Evolutionary conservation across 768 basidiomycete genomes (phyloP).

Genomic region (Sarcodon aspratus): DNA sequence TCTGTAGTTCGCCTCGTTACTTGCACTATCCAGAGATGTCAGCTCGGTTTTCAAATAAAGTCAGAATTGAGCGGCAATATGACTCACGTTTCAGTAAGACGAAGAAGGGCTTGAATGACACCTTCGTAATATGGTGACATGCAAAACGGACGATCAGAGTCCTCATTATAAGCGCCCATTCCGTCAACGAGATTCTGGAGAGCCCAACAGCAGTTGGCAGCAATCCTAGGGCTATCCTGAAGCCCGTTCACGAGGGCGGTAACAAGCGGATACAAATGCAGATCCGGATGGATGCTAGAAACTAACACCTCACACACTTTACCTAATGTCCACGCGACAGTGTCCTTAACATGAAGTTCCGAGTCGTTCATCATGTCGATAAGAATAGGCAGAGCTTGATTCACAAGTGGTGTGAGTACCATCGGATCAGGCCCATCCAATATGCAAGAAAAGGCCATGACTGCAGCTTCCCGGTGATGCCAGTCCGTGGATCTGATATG

Average conservation of each 20-base stretch:
- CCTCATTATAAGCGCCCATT: conserved; percentile 54
- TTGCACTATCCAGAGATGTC: conserved; percentile 30
- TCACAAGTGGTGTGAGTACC: conserved; percentile 82
- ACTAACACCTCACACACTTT: conserved; percentile 89
- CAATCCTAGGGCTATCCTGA: conserved; percentile 72
- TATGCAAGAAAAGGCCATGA: conserved; percentile 98
- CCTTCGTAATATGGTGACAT: conserved; percentile 86
- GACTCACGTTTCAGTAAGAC: conserved; percentile 76
- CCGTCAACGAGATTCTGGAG: conserved; percentile 94
- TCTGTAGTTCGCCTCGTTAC: conserved; percentile 87
- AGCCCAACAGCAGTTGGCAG: conserved; percentile 92
- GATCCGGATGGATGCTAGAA: conserved; percentile 76
- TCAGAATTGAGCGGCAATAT: not conserved
- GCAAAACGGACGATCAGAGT: conserved; percentile 41
- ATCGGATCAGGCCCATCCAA: conserved; percentile 89
- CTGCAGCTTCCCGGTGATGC: conserved; percentile 92
- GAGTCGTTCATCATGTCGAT: conserved; percentile 92
- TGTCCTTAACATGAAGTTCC: conserved; percentile 86
- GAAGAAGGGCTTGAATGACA: conserved; percentile 72
- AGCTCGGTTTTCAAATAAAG: too few species aligned
- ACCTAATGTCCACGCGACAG: conserved; percentile 95
- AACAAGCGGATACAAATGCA: conserved; percentile 76
- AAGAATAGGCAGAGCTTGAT: conserved; percentile 87
- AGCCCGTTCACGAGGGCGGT: conserved; percentile 76
- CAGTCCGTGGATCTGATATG: conserved; percentile 90